Conservation (phyloP, 306 rosid species). For the Comarum palustre region DNA sequence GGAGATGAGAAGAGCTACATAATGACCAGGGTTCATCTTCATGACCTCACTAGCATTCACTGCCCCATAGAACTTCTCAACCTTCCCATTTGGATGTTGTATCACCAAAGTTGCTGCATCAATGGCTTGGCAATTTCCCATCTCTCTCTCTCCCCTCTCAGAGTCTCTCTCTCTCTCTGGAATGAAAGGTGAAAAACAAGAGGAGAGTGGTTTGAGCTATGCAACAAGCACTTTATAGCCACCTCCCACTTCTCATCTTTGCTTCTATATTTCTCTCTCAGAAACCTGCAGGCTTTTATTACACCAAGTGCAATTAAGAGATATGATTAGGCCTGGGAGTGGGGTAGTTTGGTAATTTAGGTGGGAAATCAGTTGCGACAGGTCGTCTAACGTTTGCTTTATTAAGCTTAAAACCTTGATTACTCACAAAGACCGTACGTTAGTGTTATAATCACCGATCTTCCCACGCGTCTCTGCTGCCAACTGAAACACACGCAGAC, state of each 20-base stretch:
- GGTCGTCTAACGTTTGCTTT: constrained; percentile 8
- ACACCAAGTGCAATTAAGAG: background rate
- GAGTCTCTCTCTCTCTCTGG: constrained; percentile 11
- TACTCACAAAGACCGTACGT: background rate
- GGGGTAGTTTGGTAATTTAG: constrained; percentile 24
- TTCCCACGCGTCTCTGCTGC: constrained; percentile 8
- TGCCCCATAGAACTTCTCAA: constrained; percentile 65
- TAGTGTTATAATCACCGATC: constrained; percentile 12
- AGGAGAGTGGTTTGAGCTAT: constrained; percentile 4
- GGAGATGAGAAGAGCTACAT: constrained; percentile 93
- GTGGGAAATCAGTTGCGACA: background rate
- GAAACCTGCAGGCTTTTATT: constrained; percentile 2
- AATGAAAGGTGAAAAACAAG: background rate
- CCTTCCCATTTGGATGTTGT: constrained; percentile 87
- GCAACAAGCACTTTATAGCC: constrained; percentile 27
- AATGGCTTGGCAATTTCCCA: constrained; percentile 99
- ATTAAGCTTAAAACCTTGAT: background rate
- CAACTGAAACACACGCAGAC: background rate
- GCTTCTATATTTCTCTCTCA: background rate
- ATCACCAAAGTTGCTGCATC: constrained; percentile 88
- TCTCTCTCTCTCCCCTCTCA: constrained; percentile 22
- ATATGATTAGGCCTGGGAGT: background rate
- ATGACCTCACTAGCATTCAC: constrained; percentile 76
- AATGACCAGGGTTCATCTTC: constrained; percentile 89
- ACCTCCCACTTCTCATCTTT: constrained; percentile 11